Evolutionary conservation across 345 rosid species (phyloP).

Genomic region (Raphanus sativus): DNA sequence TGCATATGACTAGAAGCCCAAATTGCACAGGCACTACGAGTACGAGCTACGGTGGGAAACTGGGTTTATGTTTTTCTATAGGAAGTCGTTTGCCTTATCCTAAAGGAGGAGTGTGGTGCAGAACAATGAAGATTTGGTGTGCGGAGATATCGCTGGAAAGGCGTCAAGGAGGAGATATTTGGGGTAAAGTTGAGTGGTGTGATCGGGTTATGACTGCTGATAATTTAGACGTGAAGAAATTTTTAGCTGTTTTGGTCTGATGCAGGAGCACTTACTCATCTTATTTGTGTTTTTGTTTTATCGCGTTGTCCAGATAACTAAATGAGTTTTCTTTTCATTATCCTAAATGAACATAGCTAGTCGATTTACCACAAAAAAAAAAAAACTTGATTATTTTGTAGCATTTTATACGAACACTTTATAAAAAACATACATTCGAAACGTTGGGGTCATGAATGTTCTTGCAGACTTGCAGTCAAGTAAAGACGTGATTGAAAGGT

Average conservation of each 20-base stretch:
- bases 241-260: neutral
- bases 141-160: neutral
- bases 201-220: neutral
- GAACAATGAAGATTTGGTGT: neutral
- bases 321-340: no score
- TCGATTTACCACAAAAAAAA: no score
- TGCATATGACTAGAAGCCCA: neutral
- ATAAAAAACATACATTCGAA: constrained; percentile 29
- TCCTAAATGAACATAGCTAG: no score
- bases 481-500: constrained; percentile 30
- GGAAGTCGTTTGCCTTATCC: no score
- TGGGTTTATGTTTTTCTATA: neutral
- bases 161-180: neutral
- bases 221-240: neutral
- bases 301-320: no score
- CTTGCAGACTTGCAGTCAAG: constrained; percentile 25
- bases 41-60: neutral
- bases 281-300: no score
- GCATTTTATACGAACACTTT: no score
- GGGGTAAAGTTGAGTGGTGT: neutral
- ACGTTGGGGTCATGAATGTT: constrained; percentile 40
- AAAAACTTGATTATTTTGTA: neutral
- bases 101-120: neutral
- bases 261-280: neutral
- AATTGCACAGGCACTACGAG: neutral